Base-by-base conservation (phyloP, 2,329 filamentous ascomycete genomes). In the Beauveria rudraprayagi region DNA sequence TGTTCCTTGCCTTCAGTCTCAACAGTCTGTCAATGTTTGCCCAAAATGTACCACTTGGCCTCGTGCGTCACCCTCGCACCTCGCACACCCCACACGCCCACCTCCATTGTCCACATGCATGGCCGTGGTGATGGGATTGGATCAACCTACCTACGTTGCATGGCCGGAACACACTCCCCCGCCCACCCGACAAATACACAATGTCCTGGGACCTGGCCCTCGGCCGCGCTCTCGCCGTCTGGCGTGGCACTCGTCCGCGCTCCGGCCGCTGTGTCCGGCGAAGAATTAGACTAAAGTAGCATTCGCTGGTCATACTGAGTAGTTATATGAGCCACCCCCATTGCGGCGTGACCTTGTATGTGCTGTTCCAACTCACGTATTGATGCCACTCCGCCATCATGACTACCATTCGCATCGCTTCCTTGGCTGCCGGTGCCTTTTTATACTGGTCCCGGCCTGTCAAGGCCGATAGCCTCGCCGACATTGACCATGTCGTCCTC, bases 401-500 rank as follows among this genome's bases (percentile, higher is more conserved):
- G 61, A 51, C 26, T 59, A n/a, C 50, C 34, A n/a, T 59, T n/a
- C 34, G 56, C 17, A 40, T 59, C 22, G 48, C 55, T 50, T 40
- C 50, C 44, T 54, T 50, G 24, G 56, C 55, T 16, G 48, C 56
- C 22, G 51, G 30, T 28, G 55, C 43, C 3, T 17, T 62, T n/a
- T 19, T 59, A 11, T 59, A 50, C 41, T 53, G 48, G 47, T 52
- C 61, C 8, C 47, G 50, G 19, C 14, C 50, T 44, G 54, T 17
- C 61, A 50, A 22, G 19, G 57, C 61, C 22, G 30, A 41, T 43
- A 17, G 61, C n/a, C 41, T 63, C 19, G 52, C 44, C 22, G 80
- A 83, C 61, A 80, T 83, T 61, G 75, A 83, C 26, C 81, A 84
- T 79, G 80, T 83, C 30, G 76, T 83, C 11, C 76, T 83, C 11